phyloP scores from a whole-genome alignment of 148 eudicot genomes.

The Rhododendron ferrugineum region DNA sequence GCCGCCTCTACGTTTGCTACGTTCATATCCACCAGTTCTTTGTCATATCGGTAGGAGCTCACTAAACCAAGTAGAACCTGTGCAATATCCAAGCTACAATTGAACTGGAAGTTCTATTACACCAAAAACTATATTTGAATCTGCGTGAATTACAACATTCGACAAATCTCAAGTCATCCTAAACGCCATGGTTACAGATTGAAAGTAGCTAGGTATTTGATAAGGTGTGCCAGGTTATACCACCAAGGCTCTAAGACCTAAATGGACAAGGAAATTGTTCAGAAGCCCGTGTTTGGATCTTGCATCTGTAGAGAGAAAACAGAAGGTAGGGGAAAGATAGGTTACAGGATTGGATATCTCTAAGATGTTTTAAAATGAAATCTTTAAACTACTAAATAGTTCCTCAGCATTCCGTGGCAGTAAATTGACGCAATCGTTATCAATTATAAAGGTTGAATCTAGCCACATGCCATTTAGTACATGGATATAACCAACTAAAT shows the following conservation, averaged over 20 bases:
- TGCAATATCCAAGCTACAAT: background rate
- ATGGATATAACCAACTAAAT: background rate
- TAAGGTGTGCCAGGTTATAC: background rate
- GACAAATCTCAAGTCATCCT: background rate
- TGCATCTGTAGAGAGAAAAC: background rate
- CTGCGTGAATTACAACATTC: background rate
- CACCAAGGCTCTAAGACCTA: background rate
- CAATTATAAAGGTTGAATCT: background rate
- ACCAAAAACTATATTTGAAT: background rate
- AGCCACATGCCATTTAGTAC: background rate
- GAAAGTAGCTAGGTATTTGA: background rate
- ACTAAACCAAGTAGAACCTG: slow-evolving; percentile 65
- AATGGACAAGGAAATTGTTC: background rate
- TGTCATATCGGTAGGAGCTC: slow-evolving; percentile 66
- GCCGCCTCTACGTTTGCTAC: slow-evolving; percentile 59
- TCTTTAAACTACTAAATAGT: background rate
- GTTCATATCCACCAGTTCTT: slow-evolving; percentile 46
- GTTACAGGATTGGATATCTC: background rate
- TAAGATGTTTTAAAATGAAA: background rate
- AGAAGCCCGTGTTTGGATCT: background rate
- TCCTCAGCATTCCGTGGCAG: background rate
- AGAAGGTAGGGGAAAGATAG: background rate
- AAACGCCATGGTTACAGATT: background rate
- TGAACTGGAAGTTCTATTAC: background rate
- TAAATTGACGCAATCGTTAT: background rate